Evolutionary conservation across 148 eudicot species (phyloP), one percentile per base, ranked within the genome.

Genomic region (Rhododendron molle): DNA sequence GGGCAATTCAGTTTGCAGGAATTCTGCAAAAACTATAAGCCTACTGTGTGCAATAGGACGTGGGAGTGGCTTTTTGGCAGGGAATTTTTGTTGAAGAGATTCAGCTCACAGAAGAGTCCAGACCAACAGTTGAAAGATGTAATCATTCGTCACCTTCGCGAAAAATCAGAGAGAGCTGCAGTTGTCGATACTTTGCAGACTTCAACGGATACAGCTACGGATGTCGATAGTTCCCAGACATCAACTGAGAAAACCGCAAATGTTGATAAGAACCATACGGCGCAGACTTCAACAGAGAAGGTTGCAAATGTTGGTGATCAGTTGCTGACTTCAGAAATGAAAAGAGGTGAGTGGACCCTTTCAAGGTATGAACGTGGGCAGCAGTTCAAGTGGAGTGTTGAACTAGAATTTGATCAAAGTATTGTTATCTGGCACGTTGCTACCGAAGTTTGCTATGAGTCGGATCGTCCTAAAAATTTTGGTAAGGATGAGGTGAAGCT

Each of bases 401-500:
- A 80, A 9, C 12, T 50, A 49, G 26, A 80, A 80, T 30, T 80
- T 50, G 82, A 0, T 1, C 62, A 30, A 32, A 30, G n/a, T 30
- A 30, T 80, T 18, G 40, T 50, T n/a, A 15, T 80, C 18, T 80
- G 82, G 82, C 82, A 80, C 43, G 3, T 80, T 50, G 82, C 65
- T 30, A 80, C 82, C 3, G 43, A 80, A 0, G 18, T 80, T 23
- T 80, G 21, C 65, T 80, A 50, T 5, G 13, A 80, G 2, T 15
- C 36, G 0, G 65, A 7, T 8, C 54, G 1, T 0, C 44, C 44
- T 40, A 40, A 40, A 40, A 40, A 6, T 40, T 40, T 40, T 46
- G 49, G 49, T 9, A 46, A 9, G 49, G 1, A 46, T 9, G 7
- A 56, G 23, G 62, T 16, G 62, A 56, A 56, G 23, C 2, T 56